Percentiles rank a stretch among this genome's conserved stretches.
Evolutionary conservation across 345 rosid species (phyloP).

Genomic region (Ailanthus altissimus): DNA sequence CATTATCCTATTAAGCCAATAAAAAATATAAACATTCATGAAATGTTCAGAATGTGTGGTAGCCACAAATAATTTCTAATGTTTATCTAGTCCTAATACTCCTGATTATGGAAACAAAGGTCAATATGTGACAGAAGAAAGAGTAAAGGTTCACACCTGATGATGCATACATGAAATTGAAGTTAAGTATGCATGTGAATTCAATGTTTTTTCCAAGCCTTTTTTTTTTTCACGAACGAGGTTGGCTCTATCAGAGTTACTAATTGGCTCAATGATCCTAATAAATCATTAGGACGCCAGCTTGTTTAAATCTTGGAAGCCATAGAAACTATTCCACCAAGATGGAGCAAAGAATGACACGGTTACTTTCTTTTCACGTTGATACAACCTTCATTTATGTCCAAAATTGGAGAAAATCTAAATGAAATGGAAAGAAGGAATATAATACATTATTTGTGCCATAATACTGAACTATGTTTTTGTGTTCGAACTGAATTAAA

Average conservation of each 20-base stretch:
- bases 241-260: too few relatives aligned
- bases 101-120: not conserved
- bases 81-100: not conserved
- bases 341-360: slow-evolving; percentile 1
- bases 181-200: not conserved
- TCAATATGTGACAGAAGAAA: not conserved
- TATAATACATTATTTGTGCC: slow-evolving; percentile 71
- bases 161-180: not conserved
- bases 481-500: slow-evolving; percentile 84
- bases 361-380: not conserved
- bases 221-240: not conserved
- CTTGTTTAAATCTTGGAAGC: not conserved
- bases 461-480: slow-evolving; percentile 75
- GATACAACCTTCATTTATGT: not conserved
- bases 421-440: slow-evolving; percentile 20
- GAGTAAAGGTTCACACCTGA: not conserved
- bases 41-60: not conserved
- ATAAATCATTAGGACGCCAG: not conserved
- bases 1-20: not conserved
- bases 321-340: not conserved
- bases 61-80: not conserved
- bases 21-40: not conserved
- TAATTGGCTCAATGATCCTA: not conserved
- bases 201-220: not conserved
- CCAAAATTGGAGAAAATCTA: not conserved